Base-by-base conservation (phyloP, 2,329 filamentous ascomycete genomes). In the Aspergillus pseudotamarii region DNA sequence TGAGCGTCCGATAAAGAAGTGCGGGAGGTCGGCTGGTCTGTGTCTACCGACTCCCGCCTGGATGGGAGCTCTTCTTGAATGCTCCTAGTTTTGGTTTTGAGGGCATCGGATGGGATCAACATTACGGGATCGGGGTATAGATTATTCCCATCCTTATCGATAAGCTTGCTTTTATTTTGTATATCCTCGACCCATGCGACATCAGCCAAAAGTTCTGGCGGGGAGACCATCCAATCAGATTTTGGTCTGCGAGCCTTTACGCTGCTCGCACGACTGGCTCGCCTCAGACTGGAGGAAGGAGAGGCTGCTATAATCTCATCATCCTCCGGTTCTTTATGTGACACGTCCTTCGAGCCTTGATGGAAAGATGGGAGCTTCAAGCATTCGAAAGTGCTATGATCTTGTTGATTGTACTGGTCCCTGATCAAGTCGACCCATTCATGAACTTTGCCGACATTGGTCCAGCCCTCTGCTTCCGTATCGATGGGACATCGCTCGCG, bases 191-290 rank as follows among this genome's bases (percentile, higher is more conserved):
- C 80, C 95, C 95, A 99, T 72, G 94, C 92, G 1, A 91, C 85
- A 80, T 99, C 95, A 5, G 94, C 94, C 54, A 98, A 82, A 76
- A 97, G 85, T 74, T 98, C 94, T 61, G 91, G 89, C 0, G 94
- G 92, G 51, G 91, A 87, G 21, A 94, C 87, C 45, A 87, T 85
- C 95, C 95, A 98, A 72, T 96, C 93, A 28, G 93, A 88, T 63
- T 92, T 87, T 1, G 91, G 89, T 56, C 93, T 87, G 61, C 89
- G 88, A 4, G 87, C 81, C 65, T 93, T 93, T 14, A 82, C 80
- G 36, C 73, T 78, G 54, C 76, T 78, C 14, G 79, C 80, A 21
- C 79, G 79, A 48, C 73, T 78, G 21, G 68, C 64, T 81, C 77
- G 60, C 75, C 76, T 51, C 76, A 81, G n/a, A 75, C 78, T 64